Evolutionary conservation across 108 stramenopile genomes (phyloP).

Genomic region (Skeletonema tropicum): DNA sequence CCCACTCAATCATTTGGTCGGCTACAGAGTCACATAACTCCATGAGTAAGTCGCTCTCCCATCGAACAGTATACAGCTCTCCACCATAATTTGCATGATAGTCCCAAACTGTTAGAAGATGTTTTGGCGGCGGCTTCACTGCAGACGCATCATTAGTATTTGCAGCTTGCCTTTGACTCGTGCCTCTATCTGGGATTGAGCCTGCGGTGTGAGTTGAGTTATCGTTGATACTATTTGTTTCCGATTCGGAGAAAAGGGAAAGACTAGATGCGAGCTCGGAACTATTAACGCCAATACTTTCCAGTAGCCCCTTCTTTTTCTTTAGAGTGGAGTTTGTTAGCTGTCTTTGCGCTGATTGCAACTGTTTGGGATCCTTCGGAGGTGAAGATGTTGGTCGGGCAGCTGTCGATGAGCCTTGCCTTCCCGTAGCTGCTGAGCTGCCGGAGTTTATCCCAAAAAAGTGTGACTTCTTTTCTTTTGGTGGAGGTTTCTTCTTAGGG

Average conservation of each 20-base stretch:
- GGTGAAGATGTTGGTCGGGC: slow-evolving; percentile 30
- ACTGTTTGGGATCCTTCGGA: slow-evolving; percentile 40
- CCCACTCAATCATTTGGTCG: slow-evolving; percentile 77
- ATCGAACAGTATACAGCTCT: slow-evolving; percentile 81
- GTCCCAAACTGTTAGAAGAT: slow-evolving; percentile 80
- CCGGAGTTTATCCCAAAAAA: background rate
- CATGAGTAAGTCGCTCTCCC: slow-evolving; percentile 79
- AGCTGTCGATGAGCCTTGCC: slow-evolving; percentile 1
- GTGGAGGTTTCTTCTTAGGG: slow-evolving; percentile 30
- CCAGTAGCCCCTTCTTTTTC: slow-evolving; percentile 24
- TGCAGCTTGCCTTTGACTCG: background rate
- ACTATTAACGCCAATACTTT: slow-evolving; percentile 24
- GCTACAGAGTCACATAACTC: slow-evolving; percentile 79
- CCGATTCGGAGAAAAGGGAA: slow-evolving; percentile 29
- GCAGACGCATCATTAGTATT: slow-evolving; percentile 17
- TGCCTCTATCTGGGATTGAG: slow-evolving; percentile 7
- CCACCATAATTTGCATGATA: slow-evolving; percentile 78
- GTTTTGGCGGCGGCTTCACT: slow-evolving; percentile 56
- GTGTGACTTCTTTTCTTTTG: background rate
- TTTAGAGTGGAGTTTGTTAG: slow-evolving; percentile 31
- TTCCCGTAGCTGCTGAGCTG: background rate
- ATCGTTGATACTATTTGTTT: slow-evolving; percentile 21
- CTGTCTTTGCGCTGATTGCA: slow-evolving; percentile 43
- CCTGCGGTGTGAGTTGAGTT: slow-evolving; percentile 27
- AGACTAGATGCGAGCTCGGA: slow-evolving; percentile 26